Conservation (phyloP, 306 rosid genomes). For the Corylus avellana region DNA sequence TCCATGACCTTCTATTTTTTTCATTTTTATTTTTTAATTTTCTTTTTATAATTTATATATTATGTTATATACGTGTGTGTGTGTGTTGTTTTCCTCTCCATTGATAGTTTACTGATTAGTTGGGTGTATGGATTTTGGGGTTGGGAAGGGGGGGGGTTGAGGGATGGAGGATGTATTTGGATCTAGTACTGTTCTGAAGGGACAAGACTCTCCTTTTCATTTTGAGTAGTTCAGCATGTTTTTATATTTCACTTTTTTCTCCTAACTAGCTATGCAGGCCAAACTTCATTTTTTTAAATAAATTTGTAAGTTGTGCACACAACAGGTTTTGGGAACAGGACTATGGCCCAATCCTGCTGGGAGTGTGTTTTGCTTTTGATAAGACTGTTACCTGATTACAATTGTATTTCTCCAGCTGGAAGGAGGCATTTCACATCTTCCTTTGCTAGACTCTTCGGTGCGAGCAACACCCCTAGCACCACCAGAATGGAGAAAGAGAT, state of each 20-base stretch:
- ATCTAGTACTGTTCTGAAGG: not conserved
- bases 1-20: not conserved
- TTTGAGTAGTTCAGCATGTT: not conserved
- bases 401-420: conserved; percentile 56
- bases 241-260: not conserved
- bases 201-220: not conserved
- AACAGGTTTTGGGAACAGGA: not conserved
- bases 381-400: conserved; percentile 18
- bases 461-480: conserved; percentile 76
- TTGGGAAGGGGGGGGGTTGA: not conserved
- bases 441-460: conserved; percentile 79
- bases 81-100: not conserved
- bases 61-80: too few relatives aligned
- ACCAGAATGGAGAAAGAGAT: conserved; percentile 74
- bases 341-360: not conserved
- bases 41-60: not conserved
- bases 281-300: not conserved
- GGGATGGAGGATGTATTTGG: not conserved
- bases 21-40: not conserved
- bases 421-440: conserved; percentile 75
- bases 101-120: not conserved
- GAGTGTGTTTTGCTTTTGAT: conserved; percentile 2
- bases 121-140: not conserved
- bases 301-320: not conserved
- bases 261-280: not conserved